Conservation (phyloP, 1,139 yeast species). For the Wickerhamomyces sp. region DNA sequence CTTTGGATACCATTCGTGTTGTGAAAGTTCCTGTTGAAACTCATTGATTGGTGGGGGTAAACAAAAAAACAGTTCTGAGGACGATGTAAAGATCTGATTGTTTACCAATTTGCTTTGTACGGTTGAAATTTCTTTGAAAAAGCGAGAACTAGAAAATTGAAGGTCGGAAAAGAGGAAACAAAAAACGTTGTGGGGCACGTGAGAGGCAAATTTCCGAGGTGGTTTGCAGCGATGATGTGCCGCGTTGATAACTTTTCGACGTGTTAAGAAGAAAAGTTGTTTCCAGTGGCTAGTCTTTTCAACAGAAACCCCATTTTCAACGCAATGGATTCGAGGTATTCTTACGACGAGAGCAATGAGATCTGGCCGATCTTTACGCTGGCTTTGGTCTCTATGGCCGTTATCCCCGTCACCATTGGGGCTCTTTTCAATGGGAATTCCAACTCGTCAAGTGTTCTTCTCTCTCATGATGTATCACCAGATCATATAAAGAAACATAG, state of each 20-base stretch:
- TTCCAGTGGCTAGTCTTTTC: too few species aligned
- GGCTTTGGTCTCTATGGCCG: constrained; percentile 58
- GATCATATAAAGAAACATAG: constrained; percentile 36
- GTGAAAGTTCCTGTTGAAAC: constrained; percentile 1
- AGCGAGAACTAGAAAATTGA: too few species aligned
- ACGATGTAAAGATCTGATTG: background rate
- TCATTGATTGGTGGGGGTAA: background rate
- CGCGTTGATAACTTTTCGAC: too few species aligned
- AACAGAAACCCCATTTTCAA: too few species aligned
- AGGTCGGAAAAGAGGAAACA: too few species aligned
- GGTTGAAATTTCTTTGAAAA: too few species aligned
- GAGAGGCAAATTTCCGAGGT: too few species aligned
- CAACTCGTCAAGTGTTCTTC: background rate
- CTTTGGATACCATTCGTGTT: background rate
- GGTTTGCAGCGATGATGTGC: too few species aligned
- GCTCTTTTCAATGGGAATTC: background rate
- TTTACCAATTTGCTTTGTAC: too few species aligned
- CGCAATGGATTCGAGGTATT: constrained; percentile 30
- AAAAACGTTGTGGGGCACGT: too few species aligned
- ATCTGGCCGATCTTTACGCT: constrained; percentile 91
- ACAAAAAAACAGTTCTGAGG: background rate
- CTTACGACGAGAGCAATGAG: constrained; percentile 82
- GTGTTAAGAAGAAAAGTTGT: background rate
- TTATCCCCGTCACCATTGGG: constrained; percentile 62
- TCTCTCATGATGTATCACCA: constrained; percentile 1